Percentiles rank a stretch among this genome's conserved stretches.
Conservation (phyloP, 306 rosid species). For the Quercus cerris region DNA sequence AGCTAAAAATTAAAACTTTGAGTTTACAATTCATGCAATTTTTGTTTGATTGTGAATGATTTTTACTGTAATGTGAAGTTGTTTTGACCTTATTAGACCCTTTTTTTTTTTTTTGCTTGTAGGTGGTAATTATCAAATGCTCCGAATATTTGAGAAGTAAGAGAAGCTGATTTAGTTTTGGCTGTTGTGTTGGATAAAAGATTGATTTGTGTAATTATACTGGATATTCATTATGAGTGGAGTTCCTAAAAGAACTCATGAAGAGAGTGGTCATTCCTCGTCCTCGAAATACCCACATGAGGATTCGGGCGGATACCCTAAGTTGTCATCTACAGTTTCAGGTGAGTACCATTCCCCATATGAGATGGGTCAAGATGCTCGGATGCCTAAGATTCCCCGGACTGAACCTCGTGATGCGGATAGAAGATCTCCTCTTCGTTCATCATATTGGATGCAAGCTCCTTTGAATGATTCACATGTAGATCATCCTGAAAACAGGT, state of each 20-base stretch:
- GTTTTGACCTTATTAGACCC: background rate
- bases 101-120: background rate
- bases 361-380: constrained; percentile 64
- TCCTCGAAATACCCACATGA: constrained; percentile 69
- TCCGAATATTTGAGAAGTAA: background rate
- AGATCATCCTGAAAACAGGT: constrained; percentile 59
- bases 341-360: constrained; percentile 58
- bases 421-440: constrained; percentile 70
- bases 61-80: background rate
- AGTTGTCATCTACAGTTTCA: constrained; percentile 51
- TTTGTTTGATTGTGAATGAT: background rate
- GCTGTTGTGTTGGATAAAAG: constrained; percentile 17
- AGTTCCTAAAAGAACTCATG: constrained; percentile 75
- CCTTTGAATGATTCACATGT: constrained; percentile 60
- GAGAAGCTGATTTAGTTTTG: constrained; percentile 13
- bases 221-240: constrained; percentile 58
- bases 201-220: constrained; percentile 20
- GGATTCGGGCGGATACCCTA: constrained; percentile 59
- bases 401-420: constrained; percentile 72
- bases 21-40: background rate
- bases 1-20: background rate
- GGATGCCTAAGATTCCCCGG: constrained; percentile 54
- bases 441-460: constrained; percentile 52
- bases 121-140: constrained; percentile 9
- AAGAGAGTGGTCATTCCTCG: constrained; percentile 59